Base-by-base conservation (phyloP, 495 filamentous ascomycete species). In the Aspergillus taichungensis region DNA sequence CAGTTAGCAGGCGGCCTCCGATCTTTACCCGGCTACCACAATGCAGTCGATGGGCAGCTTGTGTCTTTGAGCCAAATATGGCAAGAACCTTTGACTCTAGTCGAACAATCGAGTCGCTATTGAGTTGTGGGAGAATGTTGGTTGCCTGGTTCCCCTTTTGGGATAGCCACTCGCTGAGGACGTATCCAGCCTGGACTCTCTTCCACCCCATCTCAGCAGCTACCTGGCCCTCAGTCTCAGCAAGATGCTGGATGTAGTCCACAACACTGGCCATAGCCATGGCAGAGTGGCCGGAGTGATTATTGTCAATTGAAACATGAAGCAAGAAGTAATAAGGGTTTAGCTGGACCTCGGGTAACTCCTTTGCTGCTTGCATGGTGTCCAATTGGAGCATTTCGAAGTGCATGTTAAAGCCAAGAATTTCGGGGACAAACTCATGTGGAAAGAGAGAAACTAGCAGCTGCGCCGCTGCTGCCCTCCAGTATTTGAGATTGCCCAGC, bases 301-400 rank as follows among this genome's bases (percentile, higher is more conserved):
- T 49, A 46, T 75, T 77, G 47, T 76, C 74, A 37, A 77, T 76
- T 12, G 66, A 62, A 27, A 76, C 52, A 53, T 77, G 73, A 6
- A 77, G 56, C 38, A 72, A 48, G 53, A 75, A 77, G 46, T 74
- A 77, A 30, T 71, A 72, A 5, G 67, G 46, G 45, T 69, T 53
- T n/a, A 76, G 39, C 11, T 52, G 47, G 31, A 76, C 39, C 44
- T 72, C 74, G 31, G 51, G 48, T 14, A 76, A 49, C 48, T 77
- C 74, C 33, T 64, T 57, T 9, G 63, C 50, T 6, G 63, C 67
- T 37, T 57, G 60, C 46, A 74, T 47, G 2, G 68, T 56, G 14
- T 74, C 63, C 37, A 69, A 47, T 6, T 62, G 57, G 6, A 74
- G 40, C n/a, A 49, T 41, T 51, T 77, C 73, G 43, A 64, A 77